phyloP scores from a whole-genome alignment of 345 rosid species.

The Limnanthes douglasii region DNA sequence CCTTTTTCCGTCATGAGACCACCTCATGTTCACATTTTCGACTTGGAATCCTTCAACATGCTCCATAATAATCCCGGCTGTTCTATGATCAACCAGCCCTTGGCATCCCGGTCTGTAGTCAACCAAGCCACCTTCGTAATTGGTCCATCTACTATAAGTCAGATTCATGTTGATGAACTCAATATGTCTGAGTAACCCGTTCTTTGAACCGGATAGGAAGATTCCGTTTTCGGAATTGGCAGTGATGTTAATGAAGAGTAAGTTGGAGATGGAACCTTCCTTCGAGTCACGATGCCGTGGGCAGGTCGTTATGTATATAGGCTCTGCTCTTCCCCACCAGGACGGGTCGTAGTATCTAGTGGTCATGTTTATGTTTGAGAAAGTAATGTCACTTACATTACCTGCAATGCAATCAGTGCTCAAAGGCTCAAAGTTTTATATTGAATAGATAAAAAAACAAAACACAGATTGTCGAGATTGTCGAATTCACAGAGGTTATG shows the following conservation, averaged over 20 bases:
- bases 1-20: conserved; percentile 24
- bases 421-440: neutral
- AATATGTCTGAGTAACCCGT: conserved; percentile 43
- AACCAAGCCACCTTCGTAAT: conserved; percentile 40
- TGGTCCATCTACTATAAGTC: conserved; percentile 58
- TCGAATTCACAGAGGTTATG: neutral
- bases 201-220: conserved; percentile 65
- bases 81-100: conserved; percentile 54
- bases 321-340: conserved; percentile 98
- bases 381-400: conserved; percentile 57
- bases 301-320: conserved; percentile 81
- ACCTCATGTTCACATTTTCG: conserved; percentile 60
- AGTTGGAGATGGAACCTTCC: conserved; percentile 50
- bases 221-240: conserved; percentile 63
- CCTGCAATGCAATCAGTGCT: no score
- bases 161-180: conserved; percentile 52
- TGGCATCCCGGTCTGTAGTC: conserved; percentile 90
- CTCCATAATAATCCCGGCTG: conserved; percentile 88
- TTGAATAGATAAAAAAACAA: neutral
- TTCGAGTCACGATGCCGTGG: conserved; percentile 26
- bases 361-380: conserved; percentile 72
- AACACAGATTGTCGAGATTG: neutral
- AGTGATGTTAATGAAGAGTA: conserved; percentile 56
- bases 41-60: conserved; percentile 59
- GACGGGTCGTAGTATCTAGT: conserved; percentile 80